Conservation (phyloP, 2,329 filamentous ascomycete genomes). For the Diaporthe ampelina region DNA sequence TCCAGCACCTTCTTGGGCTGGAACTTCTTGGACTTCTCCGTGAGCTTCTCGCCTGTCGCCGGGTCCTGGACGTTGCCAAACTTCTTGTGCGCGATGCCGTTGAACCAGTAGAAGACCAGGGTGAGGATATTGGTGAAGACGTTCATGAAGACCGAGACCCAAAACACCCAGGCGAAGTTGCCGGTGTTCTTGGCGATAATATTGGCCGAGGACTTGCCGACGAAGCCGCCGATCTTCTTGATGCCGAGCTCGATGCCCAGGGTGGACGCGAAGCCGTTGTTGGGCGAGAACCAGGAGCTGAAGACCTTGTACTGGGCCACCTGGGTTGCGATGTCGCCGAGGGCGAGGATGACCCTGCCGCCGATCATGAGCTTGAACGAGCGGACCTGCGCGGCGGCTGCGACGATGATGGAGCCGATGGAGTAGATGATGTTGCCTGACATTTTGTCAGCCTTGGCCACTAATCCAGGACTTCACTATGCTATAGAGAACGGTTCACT, state of each 20-base stretch:
- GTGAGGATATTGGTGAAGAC: constrained; percentile 72
- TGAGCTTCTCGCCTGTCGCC: constrained; percentile 71
- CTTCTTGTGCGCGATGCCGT: constrained; percentile 61
- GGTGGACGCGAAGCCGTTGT: constrained; percentile 72
- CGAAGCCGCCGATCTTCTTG: constrained; percentile 72
- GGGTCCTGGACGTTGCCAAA: constrained; percentile 64
- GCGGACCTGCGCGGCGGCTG: constrained; percentile 67
- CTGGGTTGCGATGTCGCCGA: constrained; percentile 75
- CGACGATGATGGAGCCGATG: constrained; percentile 70
- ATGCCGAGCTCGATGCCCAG: constrained; percentile 72
- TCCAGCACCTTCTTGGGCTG: constrained; percentile 68
- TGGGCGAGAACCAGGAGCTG: constrained; percentile 74
- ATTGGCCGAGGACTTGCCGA: constrained; percentile 72
- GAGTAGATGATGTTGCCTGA: constrained; percentile 73
- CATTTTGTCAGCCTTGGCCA: constrained; percentile 58
- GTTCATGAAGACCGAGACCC: constrained; percentile 74
- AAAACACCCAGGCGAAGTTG: constrained; percentile 74
- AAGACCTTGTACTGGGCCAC: constrained; percentile 76
- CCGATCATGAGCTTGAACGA: constrained; percentile 73
- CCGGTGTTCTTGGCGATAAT: constrained; percentile 69
- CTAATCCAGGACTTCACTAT: background rate
- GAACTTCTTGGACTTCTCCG: constrained; percentile 70
- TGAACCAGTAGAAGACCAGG: constrained; percentile 68
- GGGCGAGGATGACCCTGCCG: constrained; percentile 66
- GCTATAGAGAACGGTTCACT: constrained; percentile 13